Evolutionary conservation across 176 grass and related monocot genomes (phyloP).

Genomic region (Otatea glauca): DNA sequence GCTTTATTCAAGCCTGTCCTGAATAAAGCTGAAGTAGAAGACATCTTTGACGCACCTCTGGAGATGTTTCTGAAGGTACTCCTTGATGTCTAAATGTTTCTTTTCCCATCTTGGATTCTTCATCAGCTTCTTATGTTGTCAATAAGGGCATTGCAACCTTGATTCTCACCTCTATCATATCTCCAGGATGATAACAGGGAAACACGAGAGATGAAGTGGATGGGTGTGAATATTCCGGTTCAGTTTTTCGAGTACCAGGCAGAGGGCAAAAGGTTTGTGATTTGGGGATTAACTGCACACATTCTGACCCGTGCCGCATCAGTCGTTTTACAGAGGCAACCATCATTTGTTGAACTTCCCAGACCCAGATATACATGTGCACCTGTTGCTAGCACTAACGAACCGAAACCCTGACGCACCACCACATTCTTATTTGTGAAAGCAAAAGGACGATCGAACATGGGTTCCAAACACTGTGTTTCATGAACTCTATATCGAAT

Average conservation of each 20-base stretch:
- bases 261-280: slow-evolving; percentile 64
- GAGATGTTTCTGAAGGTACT: slow-evolving; percentile 97
- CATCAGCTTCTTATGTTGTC: neutral
- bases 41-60: slow-evolving; percentile 85
- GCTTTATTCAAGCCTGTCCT: slow-evolving; percentile 64
- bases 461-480: no score
- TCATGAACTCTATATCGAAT: no score
- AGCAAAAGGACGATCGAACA: no score
- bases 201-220: slow-evolving; percentile 58
- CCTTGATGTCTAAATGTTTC: neutral
- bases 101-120: neutral
- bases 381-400: neutral
- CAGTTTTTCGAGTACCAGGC: slow-evolving; percentile 75
- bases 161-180: slow-evolving; percentile 8
- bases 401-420: neutral
- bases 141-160: neutral
- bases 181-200: slow-evolving; percentile 74
- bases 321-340: slow-evolving; percentile 63
- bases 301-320: slow-evolving; percentile 83
- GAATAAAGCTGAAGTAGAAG: slow-evolving; percentile 84
- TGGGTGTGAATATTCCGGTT: slow-evolving; percentile 63
- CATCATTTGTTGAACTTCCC: slow-evolving; percentile 63
- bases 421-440: no score
- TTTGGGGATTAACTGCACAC: slow-evolving; percentile 90
- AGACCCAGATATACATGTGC: slow-evolving; percentile 18